phyloP scores from a whole-genome alignment of 805 yeast genomes.

The Teunomyces funiuensis region DNA sequence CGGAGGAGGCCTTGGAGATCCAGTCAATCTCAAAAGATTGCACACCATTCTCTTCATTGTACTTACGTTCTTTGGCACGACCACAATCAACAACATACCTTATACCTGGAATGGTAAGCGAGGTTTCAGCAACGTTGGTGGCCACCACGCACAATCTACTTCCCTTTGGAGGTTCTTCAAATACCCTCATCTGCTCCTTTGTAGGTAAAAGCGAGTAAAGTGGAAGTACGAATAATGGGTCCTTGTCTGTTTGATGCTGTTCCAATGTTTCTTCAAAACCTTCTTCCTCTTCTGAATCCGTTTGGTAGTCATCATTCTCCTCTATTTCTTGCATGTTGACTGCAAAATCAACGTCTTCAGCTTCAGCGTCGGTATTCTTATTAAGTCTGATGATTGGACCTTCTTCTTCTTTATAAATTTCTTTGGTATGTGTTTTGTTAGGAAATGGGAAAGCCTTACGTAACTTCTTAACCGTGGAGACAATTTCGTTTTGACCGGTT shows the following conservation, averaged over 20 bases:
- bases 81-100: conserved; percentile 96
- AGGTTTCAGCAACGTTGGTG: conserved; percentile 97
- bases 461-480: conserved; percentile 66
- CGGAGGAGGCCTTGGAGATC: conserved; percentile 94
- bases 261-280: conserved; percentile 73
- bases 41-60: conserved; percentile 80
- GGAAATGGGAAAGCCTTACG: conserved; percentile 66
- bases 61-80: conserved; percentile 83
- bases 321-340: conserved; percentile 42
- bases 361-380: conserved; percentile 71
- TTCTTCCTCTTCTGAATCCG: conserved; percentile 53
- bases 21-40: conserved; percentile 90
- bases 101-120: conserved; percentile 93
- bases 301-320: conserved; percentile 48
- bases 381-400: conserved; percentile 43
- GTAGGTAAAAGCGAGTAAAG: conserved; percentile 93
- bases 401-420: conserved; percentile 23
- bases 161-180: conserved; percentile 80
- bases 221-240: conserved; percentile 88
- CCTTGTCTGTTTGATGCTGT: conserved; percentile 66
- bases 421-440: conserved; percentile 15
- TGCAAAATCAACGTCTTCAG: conserved; percentile 83
- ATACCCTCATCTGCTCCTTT: conserved; percentile 89
- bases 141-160: conserved; percentile 90
- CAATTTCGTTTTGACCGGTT: conserved; percentile 94